phyloP scores from a whole-genome alignment of 768 basidiomycete genomes.

The Lactarius akahatsu region DNA sequence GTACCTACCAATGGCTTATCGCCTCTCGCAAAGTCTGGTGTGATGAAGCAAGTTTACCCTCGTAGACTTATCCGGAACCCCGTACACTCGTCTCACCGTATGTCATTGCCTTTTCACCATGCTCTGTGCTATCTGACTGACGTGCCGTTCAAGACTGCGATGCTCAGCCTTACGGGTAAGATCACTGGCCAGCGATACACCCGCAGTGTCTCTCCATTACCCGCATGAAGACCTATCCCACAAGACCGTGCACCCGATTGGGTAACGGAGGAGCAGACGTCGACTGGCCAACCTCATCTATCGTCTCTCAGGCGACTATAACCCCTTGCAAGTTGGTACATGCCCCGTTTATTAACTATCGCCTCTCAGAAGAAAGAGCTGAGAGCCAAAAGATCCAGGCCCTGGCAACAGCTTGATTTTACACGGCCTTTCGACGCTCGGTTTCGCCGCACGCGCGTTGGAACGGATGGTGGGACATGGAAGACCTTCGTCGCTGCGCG shows the following conservation, averaged over 20 bases:
- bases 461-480: slow-evolving; percentile 60
- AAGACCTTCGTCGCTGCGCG: slow-evolving; percentile 57
- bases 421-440: slow-evolving; percentile 80
- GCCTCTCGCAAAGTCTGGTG: slow-evolving; percentile 58
- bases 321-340: slow-evolving; percentile 49
- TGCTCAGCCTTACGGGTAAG: slow-evolving; percentile 46
- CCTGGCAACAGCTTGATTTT: slow-evolving; percentile 73
- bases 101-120: slow-evolving; percentile 18
- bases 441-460: slow-evolving; percentile 73
- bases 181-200: slow-evolving; percentile 41
- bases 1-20: slow-evolving; percentile 37
- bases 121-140: not conserved
- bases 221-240: slow-evolving; percentile 39
- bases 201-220: slow-evolving; percentile 40
- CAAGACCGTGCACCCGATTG: slow-evolving; percentile 43
- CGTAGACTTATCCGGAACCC: slow-evolving; percentile 40
- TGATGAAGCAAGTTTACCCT: slow-evolving; percentile 60
- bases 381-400: slow-evolving; percentile 62
- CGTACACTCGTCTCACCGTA: slow-evolving; percentile 41
- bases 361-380: slow-evolving; percentile 43
- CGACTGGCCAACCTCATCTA: slow-evolving; percentile 44
- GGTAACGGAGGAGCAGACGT: slow-evolving; percentile 42
- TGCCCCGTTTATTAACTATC: not conserved
- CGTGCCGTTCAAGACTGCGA: not conserved
- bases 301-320: slow-evolving; percentile 53